Evolutionary conservation across 2,329 filamentous ascomycete genomes (phyloP).

Genomic region (Pseudocercospora vitis): DNA sequence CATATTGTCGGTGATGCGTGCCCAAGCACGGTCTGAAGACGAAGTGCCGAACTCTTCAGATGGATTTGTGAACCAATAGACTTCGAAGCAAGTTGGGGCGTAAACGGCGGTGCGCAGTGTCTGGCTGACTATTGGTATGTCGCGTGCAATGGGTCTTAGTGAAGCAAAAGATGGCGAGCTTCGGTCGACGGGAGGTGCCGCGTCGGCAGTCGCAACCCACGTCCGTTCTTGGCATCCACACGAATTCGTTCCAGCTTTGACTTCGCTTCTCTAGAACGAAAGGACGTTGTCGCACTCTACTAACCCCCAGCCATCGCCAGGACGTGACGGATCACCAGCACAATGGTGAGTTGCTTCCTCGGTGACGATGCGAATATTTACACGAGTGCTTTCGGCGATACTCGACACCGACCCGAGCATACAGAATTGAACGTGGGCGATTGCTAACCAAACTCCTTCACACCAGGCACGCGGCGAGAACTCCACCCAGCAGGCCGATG

Average conservation of each 20-base stretch:
- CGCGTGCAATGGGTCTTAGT: not conserved
- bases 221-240: not conserved
- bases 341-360: slow-evolving; percentile 50
- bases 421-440: not conserved
- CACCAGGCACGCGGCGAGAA: slow-evolving; percentile 33
- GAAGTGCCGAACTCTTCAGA: too few species aligned
- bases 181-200: not conserved
- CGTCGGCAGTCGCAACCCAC: not conserved
- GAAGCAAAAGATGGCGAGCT: not conserved
- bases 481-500: slow-evolving; percentile 36
- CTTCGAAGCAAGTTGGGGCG: not conserved
- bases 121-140: not conserved
- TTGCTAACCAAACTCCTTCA: slow-evolving; percentile 18
- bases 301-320: slow-evolving; percentile 25
- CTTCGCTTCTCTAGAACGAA: not conserved
- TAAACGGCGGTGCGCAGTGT: not conserved
- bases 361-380: not conserved
- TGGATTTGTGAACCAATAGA: too few species aligned
- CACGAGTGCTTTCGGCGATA: too few species aligned
- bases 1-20: slow-evolving; percentile 44
- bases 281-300: slow-evolving; percentile 13
- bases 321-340: slow-evolving; percentile 42
- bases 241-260: not conserved
- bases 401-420: slow-evolving; percentile 1
- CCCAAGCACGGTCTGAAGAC: slow-evolving; percentile 43